phyloP scores from a whole-genome alignment of 2,329 filamentous ascomycete genomes.

The Pseudogymnoascus sp. region DNA sequence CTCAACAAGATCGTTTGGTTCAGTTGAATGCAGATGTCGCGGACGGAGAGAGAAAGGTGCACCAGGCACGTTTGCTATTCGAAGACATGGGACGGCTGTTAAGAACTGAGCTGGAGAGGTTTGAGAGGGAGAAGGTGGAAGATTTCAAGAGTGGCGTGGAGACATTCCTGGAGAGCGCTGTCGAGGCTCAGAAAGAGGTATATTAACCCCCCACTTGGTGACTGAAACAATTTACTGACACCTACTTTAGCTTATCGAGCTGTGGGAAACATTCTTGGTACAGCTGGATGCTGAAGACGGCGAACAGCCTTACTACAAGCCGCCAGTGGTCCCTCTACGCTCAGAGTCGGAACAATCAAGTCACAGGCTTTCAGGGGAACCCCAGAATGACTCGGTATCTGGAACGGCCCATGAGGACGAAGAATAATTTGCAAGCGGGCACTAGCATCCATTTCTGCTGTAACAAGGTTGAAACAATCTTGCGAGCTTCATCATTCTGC shows the following conservation, averaged over 20 bases:
- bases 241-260: conserved; percentile 55
- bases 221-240: conserved; percentile 13
- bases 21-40: conserved; percentile 87
- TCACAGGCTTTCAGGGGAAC: conserved; percentile 36
- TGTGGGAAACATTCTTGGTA: conserved; percentile 98
- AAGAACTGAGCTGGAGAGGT: conserved; percentile 83
- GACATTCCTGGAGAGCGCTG: conserved; percentile 92
- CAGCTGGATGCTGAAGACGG: conserved; percentile 93
- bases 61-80: conserved; percentile 82
- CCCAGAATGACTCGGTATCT: conserved; percentile 17
- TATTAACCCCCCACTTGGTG: conserved; percentile 25
- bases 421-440: conserved; percentile 6
- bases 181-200: conserved; percentile 98
- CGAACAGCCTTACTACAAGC: conserved; percentile 58
- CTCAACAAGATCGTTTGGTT: conserved; percentile 89
- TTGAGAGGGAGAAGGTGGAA: conserved; percentile 95
- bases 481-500: conserved; percentile 9
- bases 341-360: conserved; percentile 50
- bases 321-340: conserved; percentile 46
- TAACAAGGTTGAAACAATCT: conserved; percentile 10
- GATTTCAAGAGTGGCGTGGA: conserved; percentile 98
- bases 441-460: conserved; percentile 4
- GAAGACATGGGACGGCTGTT: conserved; percentile 96
- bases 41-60: conserved; percentile 89
- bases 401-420: conserved; percentile 19